phyloP scores from a whole-genome alignment of 1,284 basidiomycete species.

The Leccinum insolens region DNA sequence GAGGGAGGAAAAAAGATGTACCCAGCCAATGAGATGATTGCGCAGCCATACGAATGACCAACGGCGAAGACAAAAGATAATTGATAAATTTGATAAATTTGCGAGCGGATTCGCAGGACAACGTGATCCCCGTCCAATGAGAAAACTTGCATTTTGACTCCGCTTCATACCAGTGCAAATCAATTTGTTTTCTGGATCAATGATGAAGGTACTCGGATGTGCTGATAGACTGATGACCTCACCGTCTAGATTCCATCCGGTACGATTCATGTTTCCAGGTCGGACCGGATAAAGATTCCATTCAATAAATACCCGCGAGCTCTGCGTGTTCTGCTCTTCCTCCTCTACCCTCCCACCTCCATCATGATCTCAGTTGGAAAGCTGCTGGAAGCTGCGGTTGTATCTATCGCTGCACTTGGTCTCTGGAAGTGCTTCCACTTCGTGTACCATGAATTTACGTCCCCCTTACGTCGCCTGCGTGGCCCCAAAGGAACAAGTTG shows the following conservation, averaged over 20 bases:
- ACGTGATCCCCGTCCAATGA: too few species aligned
- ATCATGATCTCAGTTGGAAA: slow-evolving; percentile 20
- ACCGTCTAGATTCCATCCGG: background rate
- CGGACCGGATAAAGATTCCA: background rate
- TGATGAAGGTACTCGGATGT: too few species aligned
- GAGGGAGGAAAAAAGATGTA: too few species aligned
- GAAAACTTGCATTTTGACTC: too few species aligned
- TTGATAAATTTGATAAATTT: too few species aligned
- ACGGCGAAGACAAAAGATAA: too few species aligned
- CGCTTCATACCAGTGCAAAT: too few species aligned
- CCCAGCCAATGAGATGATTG: too few species aligned
- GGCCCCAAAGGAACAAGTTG: slow-evolving; percentile 53
- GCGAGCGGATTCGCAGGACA: too few species aligned
- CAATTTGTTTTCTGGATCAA: too few species aligned
- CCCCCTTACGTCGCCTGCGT: slow-evolving; percentile 49
- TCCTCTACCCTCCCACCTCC: background rate
- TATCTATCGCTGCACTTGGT: slow-evolving; percentile 27
- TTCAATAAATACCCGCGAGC: background rate
- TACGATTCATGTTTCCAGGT: background rate
- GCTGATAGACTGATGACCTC: too few species aligned
- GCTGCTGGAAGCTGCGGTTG: slow-evolving; percentile 10
- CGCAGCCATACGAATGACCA: too few species aligned
- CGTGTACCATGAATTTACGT: slow-evolving; percentile 32
- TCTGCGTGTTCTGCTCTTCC: background rate
- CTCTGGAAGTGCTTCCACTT: slow-evolving; percentile 35